Evolutionary conservation across 2,329 filamentous ascomycete species (phyloP), one percentile per base, ranked within the genome.

Genomic region (Emericellopsis cladophorae): DNA sequence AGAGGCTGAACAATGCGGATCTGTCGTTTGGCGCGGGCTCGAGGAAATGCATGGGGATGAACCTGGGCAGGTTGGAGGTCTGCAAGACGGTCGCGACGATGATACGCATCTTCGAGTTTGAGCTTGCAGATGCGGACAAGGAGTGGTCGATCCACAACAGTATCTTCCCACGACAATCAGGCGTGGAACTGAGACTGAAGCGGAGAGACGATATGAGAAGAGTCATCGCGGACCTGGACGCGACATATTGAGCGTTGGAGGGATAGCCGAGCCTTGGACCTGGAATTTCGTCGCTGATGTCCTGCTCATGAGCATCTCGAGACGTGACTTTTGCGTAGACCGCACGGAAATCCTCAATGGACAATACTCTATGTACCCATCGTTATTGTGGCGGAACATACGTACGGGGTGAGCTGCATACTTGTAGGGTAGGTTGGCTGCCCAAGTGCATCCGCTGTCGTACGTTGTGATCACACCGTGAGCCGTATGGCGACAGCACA

Each of bases 1-100:
- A 45, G 1, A 29, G 39, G 8, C 62, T 65, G 57, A 60, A 60
- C 42, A 46, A 53, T 31, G 42, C 54, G 2, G 59, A 62, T 45
- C 48, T 66, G 23, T 53, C 55, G 1, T 69, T 68, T 49, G 63
- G 64, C 5, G 60, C 53, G 4, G 66, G 66, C 14, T 60, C 56
- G 2, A 52, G 65, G 1, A 51, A 58, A 11, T 70, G 65, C 39
- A 57, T 68, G 33, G 66, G 65, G 3, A 58, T 54, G 26, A 52
- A 66, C 42, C 44, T 69, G 32, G 59, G 56, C 1, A 50, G 61
- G 33, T 45, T 66, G 31, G 61, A 67, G 46, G 60, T 59, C 3
- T 64, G 64, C 46, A 73, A 74, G 49, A 50, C 70, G 10, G 52
- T 70, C 16, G 57, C 64, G 3, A 67, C 62, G 15, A 40, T 68